phyloP scores from a whole-genome alignment of 768 basidiomycete species.

The Mycena belliarum region DNA sequence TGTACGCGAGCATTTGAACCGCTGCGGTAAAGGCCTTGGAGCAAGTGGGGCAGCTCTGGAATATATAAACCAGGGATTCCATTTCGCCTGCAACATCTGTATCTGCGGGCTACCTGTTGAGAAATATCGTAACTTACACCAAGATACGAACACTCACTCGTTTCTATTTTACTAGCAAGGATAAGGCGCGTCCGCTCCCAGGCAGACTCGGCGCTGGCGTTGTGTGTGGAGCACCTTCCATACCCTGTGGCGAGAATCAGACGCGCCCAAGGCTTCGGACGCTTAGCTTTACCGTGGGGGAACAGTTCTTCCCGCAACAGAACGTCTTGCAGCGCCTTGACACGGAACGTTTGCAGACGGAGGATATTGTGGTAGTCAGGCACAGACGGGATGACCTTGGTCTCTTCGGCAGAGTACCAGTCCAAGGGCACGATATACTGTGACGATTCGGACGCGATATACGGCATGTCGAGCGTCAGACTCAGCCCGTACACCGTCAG shows the following conservation, averaged over 20 bases:
- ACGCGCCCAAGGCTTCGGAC: background rate
- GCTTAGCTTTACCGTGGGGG: constrained; percentile 53
- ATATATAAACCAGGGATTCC: constrained; percentile 47
- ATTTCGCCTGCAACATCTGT: constrained; percentile 73
- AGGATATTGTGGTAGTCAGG: constrained; percentile 65
- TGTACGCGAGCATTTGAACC: constrained; percentile 73
- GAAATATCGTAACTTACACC: background rate
- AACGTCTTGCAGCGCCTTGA: constrained; percentile 51
- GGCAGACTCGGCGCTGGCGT: constrained; percentile 37
- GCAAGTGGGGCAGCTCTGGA: constrained; percentile 53
- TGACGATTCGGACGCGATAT: constrained; percentile 58
- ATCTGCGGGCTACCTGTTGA: constrained; percentile 33
- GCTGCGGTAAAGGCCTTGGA: constrained; percentile 63
- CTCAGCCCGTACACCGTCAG: constrained; percentile 67
- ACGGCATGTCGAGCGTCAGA: constrained; percentile 37
- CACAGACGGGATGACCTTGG: constrained; percentile 56
- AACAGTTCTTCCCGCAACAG: constrained; percentile 65
- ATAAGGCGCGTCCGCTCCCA: constrained; percentile 57
- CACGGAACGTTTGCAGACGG: constrained; percentile 58
- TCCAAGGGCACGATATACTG: constrained; percentile 61
- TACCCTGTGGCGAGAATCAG: constrained; percentile 43
- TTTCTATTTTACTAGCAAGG: constrained; percentile 50
- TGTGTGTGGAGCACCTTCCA: constrained; percentile 58
- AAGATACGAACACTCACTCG: constrained; percentile 37
- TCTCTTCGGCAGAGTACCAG: constrained; percentile 51